Percentiles rank a stretch among this genome's conserved stretches.
These are phyloP conservation scores for Epichloe elymi DNA, from an alignment of 2,329 filamentous ascomycete genomes.

Conservation along the genomic window DNA sequence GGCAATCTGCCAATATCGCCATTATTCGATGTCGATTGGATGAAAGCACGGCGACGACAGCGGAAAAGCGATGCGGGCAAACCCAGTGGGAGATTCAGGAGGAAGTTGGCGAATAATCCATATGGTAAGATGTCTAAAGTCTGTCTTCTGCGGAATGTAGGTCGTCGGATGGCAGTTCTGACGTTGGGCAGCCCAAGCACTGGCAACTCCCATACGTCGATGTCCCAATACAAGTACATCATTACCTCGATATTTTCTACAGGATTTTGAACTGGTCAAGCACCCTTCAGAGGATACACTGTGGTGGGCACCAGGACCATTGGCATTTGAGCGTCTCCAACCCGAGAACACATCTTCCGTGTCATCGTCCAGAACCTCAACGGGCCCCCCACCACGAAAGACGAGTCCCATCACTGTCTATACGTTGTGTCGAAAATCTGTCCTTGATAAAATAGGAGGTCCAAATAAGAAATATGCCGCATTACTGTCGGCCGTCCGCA, in stretches of 20 bases:
- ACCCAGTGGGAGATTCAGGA: conserved; percentile 35
- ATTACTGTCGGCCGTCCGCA: conserved; percentile 11
- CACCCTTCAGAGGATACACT: conserved; percentile 38
- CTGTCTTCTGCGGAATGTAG: no score
- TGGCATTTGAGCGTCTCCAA: conserved; percentile 18
- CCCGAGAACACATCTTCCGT: neutral
- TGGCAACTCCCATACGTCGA: conserved; percentile 45
- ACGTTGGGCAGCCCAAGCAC: conserved; percentile 40
- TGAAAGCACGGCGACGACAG: conserved; percentile 29
- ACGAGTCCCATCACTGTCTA: conserved; percentile 15
- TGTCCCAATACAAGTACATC: conserved; percentile 35
- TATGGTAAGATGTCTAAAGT: conserved; percentile 36
- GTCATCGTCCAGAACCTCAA: neutral
- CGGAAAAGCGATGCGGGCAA: conserved; percentile 23
- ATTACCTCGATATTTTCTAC: conserved; percentile 50
- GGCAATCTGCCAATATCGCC: conserved; percentile 41
- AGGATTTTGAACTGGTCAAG: conserved; percentile 42
- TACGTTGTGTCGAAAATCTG: conserved; percentile 15
- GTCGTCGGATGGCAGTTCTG: conserved; percentile 4
- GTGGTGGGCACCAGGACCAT: conserved; percentile 43
- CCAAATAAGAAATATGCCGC: conserved; percentile 7
- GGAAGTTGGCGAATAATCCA: conserved; percentile 45
- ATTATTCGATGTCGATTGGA: conserved; percentile 37
- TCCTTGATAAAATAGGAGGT: conserved; percentile 15
- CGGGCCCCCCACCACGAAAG: neutral